A percentile compares a stretch with the other conserved stretches of the same genome.
These are phyloP conservation scores for Luzula sylvatica DNA, from an alignment of 176 grass and related monocot species.

Conservation along the genomic window DNA sequence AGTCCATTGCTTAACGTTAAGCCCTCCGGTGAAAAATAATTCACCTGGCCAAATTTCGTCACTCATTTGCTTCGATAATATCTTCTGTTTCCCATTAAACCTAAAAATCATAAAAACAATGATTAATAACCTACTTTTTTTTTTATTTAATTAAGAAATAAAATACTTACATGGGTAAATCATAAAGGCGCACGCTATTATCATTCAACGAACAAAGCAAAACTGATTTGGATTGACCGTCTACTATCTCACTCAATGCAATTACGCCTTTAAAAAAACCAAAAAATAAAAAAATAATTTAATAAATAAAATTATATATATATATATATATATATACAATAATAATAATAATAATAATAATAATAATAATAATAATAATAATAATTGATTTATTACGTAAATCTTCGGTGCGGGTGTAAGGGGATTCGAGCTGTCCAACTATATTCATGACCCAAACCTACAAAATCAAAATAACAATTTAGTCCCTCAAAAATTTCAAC, in stretches of 20 bases:
- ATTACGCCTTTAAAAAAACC: slow-evolving; percentile 94
- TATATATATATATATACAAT: no score
- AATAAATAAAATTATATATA: not conserved
- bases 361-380: no score
- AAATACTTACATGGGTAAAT: slow-evolving; percentile 83
- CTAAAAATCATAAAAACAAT: slow-evolving; percentile 33
- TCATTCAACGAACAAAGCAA: slow-evolving; percentile 84
- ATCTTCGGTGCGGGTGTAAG: slow-evolving; percentile 89
- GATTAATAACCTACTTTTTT: slow-evolving; percentile 4
- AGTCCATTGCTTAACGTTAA: slow-evolving; percentile 85
- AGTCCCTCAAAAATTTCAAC: slow-evolving; percentile 13
- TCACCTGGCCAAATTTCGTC: slow-evolving; percentile 71
- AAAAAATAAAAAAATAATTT: slow-evolving; percentile 2
- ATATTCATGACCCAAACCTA: slow-evolving; percentile 82
- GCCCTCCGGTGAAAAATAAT: slow-evolving; percentile 93
- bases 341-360: no score
- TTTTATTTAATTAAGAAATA: slow-evolving; percentile 16
- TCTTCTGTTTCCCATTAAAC: slow-evolving; percentile 70
- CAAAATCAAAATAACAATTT: not conserved
- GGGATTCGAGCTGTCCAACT: slow-evolving; percentile 71
- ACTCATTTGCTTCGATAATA: slow-evolving; percentile 72
- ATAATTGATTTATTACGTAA: slow-evolving; percentile 33
- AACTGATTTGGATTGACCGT: slow-evolving; percentile 75
- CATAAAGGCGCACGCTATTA: slow-evolving; percentile 67
- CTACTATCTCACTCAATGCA: slow-evolving; percentile 66